Evolutionary conservation across 1,139 yeast genomes (phyloP).

Genomic region (Nakaseomyces bracarensis): DNA sequence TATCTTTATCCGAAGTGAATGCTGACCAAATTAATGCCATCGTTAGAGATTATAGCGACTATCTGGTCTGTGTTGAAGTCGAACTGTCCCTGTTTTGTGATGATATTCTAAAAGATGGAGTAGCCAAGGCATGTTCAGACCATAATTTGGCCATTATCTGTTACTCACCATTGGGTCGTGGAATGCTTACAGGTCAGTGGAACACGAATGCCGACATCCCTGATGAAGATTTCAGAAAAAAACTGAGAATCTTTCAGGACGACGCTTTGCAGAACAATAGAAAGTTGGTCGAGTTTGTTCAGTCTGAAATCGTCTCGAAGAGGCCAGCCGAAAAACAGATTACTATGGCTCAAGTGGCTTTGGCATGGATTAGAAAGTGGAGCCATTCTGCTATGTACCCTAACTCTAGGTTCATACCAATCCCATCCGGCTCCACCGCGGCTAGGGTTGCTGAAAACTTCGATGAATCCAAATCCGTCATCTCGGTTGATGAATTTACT

Average conservation of each 20-base stretch:
- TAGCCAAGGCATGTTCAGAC: slow-evolving; percentile 46
- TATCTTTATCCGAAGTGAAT: slow-evolving; percentile 64
- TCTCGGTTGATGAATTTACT: slow-evolving; percentile 47
- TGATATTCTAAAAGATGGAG: slow-evolving; percentile 53
- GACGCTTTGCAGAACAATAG: slow-evolving; percentile 50
- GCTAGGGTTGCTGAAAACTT: slow-evolving; percentile 55
- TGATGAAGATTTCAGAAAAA: slow-evolving; percentile 46
- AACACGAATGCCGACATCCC: slow-evolving; percentile 40
- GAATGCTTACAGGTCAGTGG: slow-evolving; percentile 59
- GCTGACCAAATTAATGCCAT: slow-evolving; percentile 54
- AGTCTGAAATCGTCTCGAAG: slow-evolving; percentile 39
- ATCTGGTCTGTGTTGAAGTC: slow-evolving; percentile 61
- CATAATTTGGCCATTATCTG: slow-evolving; percentile 58
- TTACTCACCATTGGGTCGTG: slow-evolving; percentile 76
- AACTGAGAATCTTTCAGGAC: slow-evolving; percentile 49
- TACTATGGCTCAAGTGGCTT: slow-evolving; percentile 58
- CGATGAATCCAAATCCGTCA: slow-evolving; percentile 33
- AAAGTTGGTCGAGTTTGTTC: slow-evolving; percentile 35
- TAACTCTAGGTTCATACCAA: slow-evolving; percentile 57
- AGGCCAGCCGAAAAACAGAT: slow-evolving; percentile 40
- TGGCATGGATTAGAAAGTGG: slow-evolving; percentile 55
- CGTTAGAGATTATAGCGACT: slow-evolving; percentile 36
- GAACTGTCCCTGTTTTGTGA: slow-evolving; percentile 62
- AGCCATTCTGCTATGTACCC: slow-evolving; percentile 36
- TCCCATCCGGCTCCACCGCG: slow-evolving; percentile 63